Base-by-base conservation (phyloP, 1,284 basidiomycete species). In the Coniferiporia weirii region DNA sequence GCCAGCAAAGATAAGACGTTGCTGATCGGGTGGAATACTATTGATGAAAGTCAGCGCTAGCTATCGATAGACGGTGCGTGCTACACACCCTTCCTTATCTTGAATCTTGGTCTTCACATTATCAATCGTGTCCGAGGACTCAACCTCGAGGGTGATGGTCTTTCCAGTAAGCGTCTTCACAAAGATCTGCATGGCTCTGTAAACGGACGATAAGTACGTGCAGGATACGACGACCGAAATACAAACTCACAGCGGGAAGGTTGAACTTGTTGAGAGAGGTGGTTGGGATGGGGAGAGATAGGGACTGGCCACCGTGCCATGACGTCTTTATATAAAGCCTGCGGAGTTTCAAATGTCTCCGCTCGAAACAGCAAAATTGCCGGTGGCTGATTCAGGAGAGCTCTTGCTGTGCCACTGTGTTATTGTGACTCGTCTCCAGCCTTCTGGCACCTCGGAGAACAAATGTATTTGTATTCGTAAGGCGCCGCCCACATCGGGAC, bases 61-160 rank as follows among this genome's bases (percentile, higher is more conserved):
- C 8, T 40, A 7, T 40, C 9, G 38, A 12, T 13, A 50, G 5
- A n/a, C 17, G 12, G 4, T 32, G 1, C 6, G 20, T 27, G 17
- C 3, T 15, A 49, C 60, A 82, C 84, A 10, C 83, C 60, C 89
- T 58, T 83, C 83, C 79, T 89, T 89, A 73, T 89, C 88, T 72
- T 89, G 87, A 64, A 89, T 88, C 76, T 84, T 84, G 62, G 81
- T 75, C 76, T 85, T 84, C 68, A 85, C 83, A 60, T 87, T 87
- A 75, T 89, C 85, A 63, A 88, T 87, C 50, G 87, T 88, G 73
- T 89, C 86, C 4, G 80, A 84, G 3, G 85, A 86, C 72, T 89
- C 87, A 20, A 95, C 91, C 74, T 95, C 92, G 35, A 94, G 79
- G n/a, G 93, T 95, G 74, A 96, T 95, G 12, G 93, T 95, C 84